Percentiles rank a stretch among this genome's conserved stretches.
Conservation (phyloP, 305 asterid genomes). For the Fraxinus albicans region DNA sequence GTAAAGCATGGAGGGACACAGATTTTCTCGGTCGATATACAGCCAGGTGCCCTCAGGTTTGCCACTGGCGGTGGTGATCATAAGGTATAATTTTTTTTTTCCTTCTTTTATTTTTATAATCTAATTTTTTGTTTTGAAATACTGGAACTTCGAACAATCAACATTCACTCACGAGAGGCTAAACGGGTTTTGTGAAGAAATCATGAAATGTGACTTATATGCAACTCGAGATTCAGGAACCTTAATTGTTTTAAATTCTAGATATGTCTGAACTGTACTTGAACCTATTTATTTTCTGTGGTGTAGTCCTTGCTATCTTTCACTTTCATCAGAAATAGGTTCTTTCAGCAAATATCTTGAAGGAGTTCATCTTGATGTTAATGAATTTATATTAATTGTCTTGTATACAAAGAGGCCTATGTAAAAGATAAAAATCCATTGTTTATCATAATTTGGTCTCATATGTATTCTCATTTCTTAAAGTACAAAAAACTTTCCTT, state of each 20-base stretch:
- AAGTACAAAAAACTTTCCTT: background rate
- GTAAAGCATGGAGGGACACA: slow-evolving; percentile 35
- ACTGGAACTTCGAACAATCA: background rate
- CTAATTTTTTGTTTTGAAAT: background rate
- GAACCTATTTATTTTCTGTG: background rate
- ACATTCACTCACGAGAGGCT: background rate
- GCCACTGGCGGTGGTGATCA: slow-evolving; percentile 46
- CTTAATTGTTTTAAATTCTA: background rate
- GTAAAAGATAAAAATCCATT: background rate
- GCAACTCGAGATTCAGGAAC: background rate
- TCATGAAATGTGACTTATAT: background rate
- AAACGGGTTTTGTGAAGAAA: background rate
- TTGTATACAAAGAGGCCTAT: background rate
- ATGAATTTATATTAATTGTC: background rate
- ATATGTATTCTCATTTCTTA: background rate
- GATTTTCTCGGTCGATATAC: slow-evolving; percentile 38
- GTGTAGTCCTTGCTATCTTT: background rate
- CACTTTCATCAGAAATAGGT: background rate
- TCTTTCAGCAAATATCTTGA: background rate
- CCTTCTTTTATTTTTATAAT: background rate
- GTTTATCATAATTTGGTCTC: background rate
- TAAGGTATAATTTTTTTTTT: slow-evolving; percentile 25
- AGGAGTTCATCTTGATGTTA: background rate
- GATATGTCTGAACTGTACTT: background rate
- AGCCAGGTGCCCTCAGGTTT: slow-evolving; percentile 42